Evolutionary conservation across 108 stramenopile species (phyloP).

Genomic region (Discostella stelligeroides): DNA sequence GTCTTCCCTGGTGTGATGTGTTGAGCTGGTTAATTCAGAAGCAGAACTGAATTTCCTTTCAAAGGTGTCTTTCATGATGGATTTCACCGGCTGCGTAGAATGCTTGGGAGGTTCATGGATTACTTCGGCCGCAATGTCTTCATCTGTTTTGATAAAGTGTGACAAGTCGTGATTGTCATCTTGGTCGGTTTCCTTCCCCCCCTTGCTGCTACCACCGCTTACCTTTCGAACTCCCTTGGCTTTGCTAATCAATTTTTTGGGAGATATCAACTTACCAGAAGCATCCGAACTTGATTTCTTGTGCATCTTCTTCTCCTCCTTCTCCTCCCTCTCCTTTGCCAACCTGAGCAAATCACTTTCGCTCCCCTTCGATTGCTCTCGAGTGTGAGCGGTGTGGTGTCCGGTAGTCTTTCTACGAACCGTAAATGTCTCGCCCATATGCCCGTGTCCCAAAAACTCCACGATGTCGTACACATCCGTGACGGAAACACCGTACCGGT

Average conservation of each 20-base stretch:
- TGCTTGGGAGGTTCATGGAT: conserved; percentile 25
- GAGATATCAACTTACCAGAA: conserved; percentile 7
- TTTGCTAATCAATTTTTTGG: conserved; percentile 18
- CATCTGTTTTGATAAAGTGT: conserved; percentile 17
- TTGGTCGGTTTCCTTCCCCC: not conserved
- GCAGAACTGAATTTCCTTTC: not conserved
- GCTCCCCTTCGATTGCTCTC: conserved; percentile 16
- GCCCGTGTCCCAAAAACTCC: conserved; percentile 49
- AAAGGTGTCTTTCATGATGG: conserved; percentile 11
- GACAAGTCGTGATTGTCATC: conserved; percentile 29
- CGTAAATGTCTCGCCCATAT: conserved; percentile 63
- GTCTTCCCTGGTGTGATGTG: too few relatives aligned
- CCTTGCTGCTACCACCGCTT: conserved; percentile 11
- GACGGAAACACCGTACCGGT: conserved; percentile 51
- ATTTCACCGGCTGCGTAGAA: conserved; percentile 13
- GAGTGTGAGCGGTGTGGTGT: conserved; percentile 34
- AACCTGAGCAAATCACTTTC: conserved; percentile 16
- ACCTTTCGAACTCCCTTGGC: conserved; percentile 10
- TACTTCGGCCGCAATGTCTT: not conserved
- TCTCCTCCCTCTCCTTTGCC: not conserved
- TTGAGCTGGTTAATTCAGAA: not conserved
- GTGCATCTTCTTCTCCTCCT: conserved; percentile 2
- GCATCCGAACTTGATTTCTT: not conserved
- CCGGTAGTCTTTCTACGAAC: conserved; percentile 53
- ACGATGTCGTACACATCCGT: conserved; percentile 59